Conservation (phyloP, 345 rosid species). For the Acer yangbiense region DNA sequence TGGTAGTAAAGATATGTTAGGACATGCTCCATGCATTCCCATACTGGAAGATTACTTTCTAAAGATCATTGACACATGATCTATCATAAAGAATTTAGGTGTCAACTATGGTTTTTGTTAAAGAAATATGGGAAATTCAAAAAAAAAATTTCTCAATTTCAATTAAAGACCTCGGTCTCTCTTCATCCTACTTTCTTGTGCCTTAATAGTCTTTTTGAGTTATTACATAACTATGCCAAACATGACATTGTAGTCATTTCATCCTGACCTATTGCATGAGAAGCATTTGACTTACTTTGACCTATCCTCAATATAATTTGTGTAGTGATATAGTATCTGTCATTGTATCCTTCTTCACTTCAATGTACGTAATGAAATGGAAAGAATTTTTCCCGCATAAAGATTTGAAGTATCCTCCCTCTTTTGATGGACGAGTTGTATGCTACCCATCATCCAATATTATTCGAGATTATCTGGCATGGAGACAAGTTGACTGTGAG, state of each 20-base stretch:
- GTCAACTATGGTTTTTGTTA: too few relatives aligned
- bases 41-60: not conserved
- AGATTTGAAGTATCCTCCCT: constrained; percentile 67
- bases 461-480: constrained; percentile 80
- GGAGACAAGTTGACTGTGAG: constrained; percentile 99
- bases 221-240: not conserved
- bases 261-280: not conserved
- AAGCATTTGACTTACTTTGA: constrained; percentile 2
- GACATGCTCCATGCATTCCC: not conserved
- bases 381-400: constrained; percentile 70
- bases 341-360: constrained; percentile 72
- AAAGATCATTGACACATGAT: not conserved
- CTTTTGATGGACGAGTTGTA: constrained; percentile 88
- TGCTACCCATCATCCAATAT: constrained; percentile 81
- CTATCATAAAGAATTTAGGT: not conserved
- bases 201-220: not conserved
- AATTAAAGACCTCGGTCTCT: not conserved
- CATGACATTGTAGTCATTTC: not conserved
- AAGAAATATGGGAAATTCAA: not conserved
- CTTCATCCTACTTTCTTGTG: not conserved
- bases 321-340: constrained; percentile 67
- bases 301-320: not conserved
- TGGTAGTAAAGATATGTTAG: not conserved
- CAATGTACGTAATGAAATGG: constrained; percentile 73
- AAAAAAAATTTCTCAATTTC: not conserved